These are phyloP conservation scores for Entomortierella beljakovae DNA, from an alignment of 192 early-diverging fungal species.

Conservation along the genomic window DNA sequence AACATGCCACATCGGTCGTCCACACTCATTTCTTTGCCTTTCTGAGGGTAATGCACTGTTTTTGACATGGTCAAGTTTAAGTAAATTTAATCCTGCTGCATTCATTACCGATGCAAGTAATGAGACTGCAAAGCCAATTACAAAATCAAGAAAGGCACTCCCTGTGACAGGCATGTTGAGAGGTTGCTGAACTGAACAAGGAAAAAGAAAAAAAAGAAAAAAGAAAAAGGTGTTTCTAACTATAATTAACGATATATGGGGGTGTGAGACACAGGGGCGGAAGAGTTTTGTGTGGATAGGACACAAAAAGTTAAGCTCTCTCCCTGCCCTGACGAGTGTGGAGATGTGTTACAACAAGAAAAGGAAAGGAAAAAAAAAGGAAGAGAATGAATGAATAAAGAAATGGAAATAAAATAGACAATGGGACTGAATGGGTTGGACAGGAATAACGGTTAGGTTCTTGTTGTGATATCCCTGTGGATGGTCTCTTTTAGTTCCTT, in stretches of 20 bases:
- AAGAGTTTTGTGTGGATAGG: background rate
- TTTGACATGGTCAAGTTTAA: slow-evolving; percentile 69
- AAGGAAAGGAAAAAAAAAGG: background rate
- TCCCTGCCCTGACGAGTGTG: background rate
- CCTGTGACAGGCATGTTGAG: slow-evolving; percentile 37
- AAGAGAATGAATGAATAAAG: background rate
- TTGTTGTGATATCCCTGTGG: too few relatives aligned
- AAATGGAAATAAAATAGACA: background rate
- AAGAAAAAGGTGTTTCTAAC: background rate
- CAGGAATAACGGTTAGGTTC: too few relatives aligned
- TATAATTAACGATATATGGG: background rate
- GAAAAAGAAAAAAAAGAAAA: background rate
- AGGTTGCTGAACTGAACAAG: background rate
- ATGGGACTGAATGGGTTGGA: too few relatives aligned
- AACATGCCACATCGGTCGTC: slow-evolving; percentile 68
- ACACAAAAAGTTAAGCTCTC: background rate
- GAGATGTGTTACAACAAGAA: background rate
- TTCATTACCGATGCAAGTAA: slow-evolving; percentile 60
- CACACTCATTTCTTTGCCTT: slow-evolving; percentile 64
- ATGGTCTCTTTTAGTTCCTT: too few relatives aligned
- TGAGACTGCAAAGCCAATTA: slow-evolving; percentile 59
- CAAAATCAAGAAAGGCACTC: slow-evolving; percentile 48
- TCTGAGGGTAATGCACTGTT: slow-evolving; percentile 49
- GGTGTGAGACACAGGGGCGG: background rate
- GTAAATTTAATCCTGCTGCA: slow-evolving; percentile 65